phyloP scores from a whole-genome alignment of 176 grass and related monocot species.

The Dendrocalamus sinicus region DNA sequence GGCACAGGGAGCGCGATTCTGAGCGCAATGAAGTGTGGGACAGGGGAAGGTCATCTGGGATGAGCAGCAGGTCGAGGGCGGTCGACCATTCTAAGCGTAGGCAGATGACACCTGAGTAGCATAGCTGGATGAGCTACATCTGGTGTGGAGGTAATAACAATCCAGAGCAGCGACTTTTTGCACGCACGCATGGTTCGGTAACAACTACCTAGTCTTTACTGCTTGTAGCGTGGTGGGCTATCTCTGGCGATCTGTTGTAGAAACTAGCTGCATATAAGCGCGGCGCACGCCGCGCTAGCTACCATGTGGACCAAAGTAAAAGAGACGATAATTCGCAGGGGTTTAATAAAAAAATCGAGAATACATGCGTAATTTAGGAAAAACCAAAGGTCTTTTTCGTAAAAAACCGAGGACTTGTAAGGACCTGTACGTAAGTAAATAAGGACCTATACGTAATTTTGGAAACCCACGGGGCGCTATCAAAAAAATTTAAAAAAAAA shows the following conservation, averaged over 20 bases:
- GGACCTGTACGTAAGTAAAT: too few relatives aligned
- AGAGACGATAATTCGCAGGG: too few relatives aligned
- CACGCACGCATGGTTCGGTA: slow-evolving; percentile 39
- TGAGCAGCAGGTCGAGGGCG: slow-evolving; percentile 74
- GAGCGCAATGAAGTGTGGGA: slow-evolving; percentile 70
- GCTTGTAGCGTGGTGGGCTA: slow-evolving; percentile 53
- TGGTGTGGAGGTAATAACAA: slow-evolving; percentile 41
- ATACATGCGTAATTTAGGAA: too few relatives aligned
- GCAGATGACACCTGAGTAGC: not conserved
- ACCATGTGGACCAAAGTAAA: too few relatives aligned
- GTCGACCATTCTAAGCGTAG: slow-evolving; percentile 74
- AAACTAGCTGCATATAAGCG: too few relatives aligned
- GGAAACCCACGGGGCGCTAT: too few relatives aligned
- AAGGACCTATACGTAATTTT: too few relatives aligned
- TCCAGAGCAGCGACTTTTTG: slow-evolving; percentile 46
- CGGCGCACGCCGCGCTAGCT: too few relatives aligned
- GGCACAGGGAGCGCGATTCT: slow-evolving; percentile 64
- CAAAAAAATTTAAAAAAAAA: too few relatives aligned
- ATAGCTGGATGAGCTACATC: slow-evolving; percentile 22
- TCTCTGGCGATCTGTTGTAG: slow-evolving; percentile 45
- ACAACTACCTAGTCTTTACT: slow-evolving; percentile 47
- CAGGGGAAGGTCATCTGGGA: slow-evolving; percentile 71
- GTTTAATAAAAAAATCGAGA: too few relatives aligned
- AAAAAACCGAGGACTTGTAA: too few relatives aligned
- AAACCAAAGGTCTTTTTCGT: too few relatives aligned